These are phyloP conservation scores for Dryas octopetala DNA, from an alignment of 306 rosid species.

Conservation along the genomic window DNA sequence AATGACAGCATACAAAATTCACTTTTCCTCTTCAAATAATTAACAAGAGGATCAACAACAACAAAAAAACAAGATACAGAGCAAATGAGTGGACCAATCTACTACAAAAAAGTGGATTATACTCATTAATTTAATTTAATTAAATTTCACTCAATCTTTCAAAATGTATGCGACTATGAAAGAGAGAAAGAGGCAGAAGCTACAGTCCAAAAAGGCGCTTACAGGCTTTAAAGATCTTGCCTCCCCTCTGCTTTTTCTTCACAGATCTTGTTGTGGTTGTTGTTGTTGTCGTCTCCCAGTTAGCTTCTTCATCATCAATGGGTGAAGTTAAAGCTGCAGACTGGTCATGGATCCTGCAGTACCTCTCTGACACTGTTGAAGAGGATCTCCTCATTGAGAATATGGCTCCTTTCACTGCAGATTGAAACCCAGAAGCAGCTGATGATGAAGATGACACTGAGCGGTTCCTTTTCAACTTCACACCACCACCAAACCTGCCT, in stretches of 20 bases:
- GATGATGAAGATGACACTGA: slow-evolving; percentile 43
- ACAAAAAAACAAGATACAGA: not conserved
- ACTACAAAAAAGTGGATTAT: not conserved
- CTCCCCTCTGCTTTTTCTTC: slow-evolving; percentile 30
- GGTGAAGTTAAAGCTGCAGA: slow-evolving; percentile 36
- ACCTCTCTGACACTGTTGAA: slow-evolving; percentile 67
- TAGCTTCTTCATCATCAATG: slow-evolving; percentile 18
- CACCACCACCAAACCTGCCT: slow-evolving; percentile 26
- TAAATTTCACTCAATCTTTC: not conserved
- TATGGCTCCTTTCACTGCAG: slow-evolving; percentile 49
- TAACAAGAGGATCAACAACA: not conserved
- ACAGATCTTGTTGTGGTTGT: slow-evolving; percentile 22
- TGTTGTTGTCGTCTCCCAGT: not conserved
- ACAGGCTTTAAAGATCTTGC: slow-evolving; percentile 68
- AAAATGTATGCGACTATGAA: not conserved
- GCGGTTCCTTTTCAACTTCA: slow-evolving; percentile 38
- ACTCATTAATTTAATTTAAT: not conserved
- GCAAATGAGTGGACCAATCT: not conserved
- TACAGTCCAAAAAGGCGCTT: slow-evolving; percentile 62
- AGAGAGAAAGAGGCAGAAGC: not conserved
- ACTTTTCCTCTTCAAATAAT: not conserved
- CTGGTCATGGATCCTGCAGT: slow-evolving; percentile 75
- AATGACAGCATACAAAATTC: not conserved
- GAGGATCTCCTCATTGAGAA: slow-evolving; percentile 77
- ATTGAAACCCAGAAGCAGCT: slow-evolving; percentile 33